A percentile compares a stretch with the other conserved stretches of the same genome.
These are phyloP conservation scores for Avena insularis DNA, from an alignment of 176 grass and related monocot species.

Conservation along the genomic window DNA sequence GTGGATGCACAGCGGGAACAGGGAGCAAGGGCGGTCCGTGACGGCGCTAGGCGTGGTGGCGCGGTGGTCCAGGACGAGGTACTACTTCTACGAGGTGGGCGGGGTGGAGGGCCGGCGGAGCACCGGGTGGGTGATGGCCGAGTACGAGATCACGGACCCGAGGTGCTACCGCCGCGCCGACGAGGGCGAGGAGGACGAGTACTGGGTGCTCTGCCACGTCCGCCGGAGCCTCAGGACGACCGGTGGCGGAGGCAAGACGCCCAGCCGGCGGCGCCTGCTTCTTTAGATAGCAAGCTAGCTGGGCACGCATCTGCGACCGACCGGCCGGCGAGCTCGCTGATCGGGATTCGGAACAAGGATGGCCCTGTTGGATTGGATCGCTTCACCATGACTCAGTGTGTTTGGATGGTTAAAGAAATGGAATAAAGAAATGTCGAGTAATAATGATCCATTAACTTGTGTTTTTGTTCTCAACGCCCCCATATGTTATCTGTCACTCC, in stretches of 20 bases:
- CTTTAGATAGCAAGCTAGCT: neutral
- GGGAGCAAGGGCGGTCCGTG: neutral
- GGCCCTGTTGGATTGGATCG: too few relatives aligned
- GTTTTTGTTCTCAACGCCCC: too few relatives aligned
- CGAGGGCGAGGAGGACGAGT: slow-evolving; percentile 42
- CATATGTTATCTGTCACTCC: too few relatives aligned
- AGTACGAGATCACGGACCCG: slow-evolving; percentile 61
- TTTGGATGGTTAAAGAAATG: too few relatives aligned
- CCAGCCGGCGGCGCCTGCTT: neutral
- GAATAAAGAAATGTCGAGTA: too few relatives aligned
- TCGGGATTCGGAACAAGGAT: too few relatives aligned
- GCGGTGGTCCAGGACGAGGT: slow-evolving; percentile 34
- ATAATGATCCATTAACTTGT: too few relatives aligned
- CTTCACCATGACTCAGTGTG: too few relatives aligned
- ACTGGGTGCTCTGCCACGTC: slow-evolving; percentile 62
- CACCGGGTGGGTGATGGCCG: slow-evolving; percentile 50
- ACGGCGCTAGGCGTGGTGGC: slow-evolving; percentile 47
- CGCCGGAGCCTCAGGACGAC: neutral
- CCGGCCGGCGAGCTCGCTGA: neutral
- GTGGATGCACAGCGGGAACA: slow-evolving; percentile 40
- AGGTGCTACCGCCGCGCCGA: slow-evolving; percentile 48
- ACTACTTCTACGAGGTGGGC: slow-evolving; percentile 37
- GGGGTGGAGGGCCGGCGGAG: slow-evolving; percentile 9
- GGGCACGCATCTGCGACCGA: neutral
- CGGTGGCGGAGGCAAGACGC: neutral